A percentile compares a stretch with the other conserved stretches of the same genome.
These are phyloP conservation scores for Xylariaceae sp. DNA, from an alignment of 2,329 filamentous ascomycete genomes.

Conservation along the genomic window DNA sequence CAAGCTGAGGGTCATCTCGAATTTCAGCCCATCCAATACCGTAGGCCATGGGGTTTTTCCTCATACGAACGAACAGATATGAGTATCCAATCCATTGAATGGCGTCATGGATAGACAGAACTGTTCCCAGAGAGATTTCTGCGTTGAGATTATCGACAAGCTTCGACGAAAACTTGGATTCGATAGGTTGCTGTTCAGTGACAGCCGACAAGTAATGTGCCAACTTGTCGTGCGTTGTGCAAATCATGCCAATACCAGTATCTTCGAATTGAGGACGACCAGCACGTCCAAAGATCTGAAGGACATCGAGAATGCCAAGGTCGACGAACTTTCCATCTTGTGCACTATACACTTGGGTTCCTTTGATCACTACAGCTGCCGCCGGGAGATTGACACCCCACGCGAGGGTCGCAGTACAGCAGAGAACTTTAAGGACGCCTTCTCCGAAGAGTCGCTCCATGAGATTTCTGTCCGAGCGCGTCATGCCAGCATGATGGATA, in stretches of 20 bases:
- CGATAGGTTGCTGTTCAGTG: slow-evolving; percentile 93
- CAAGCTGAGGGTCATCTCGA: slow-evolving; percentile 79
- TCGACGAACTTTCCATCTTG: slow-evolving; percentile 97
- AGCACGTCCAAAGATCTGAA: slow-evolving; percentile 97
- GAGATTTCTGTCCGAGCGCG: slow-evolving; percentile 88
- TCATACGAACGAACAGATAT: slow-evolving; percentile 96
- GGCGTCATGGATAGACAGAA: slow-evolving; percentile 88
- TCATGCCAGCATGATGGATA: slow-evolving; percentile 96
- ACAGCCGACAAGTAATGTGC: slow-evolving; percentile 88
- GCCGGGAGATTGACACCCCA: slow-evolving; percentile 99
- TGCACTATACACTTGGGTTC: slow-evolving; percentile 93
- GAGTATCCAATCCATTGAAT: slow-evolving; percentile 98
- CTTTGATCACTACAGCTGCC: slow-evolving; percentile 95
- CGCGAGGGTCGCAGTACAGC: slow-evolving; percentile 94
- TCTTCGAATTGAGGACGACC: slow-evolving; percentile 97
- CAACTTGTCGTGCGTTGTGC: slow-evolving; percentile 91
- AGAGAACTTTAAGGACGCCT: slow-evolving; percentile 93
- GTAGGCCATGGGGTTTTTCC: slow-evolving; percentile 83
- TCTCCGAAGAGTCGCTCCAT: slow-evolving; percentile 89
- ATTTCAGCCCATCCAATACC: slow-evolving; percentile 94
- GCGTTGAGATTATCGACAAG: slow-evolving; percentile 96
- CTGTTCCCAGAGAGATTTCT: slow-evolving; percentile 88
- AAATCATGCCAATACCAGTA: slow-evolving; percentile 96
- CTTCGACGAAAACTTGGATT: slow-evolving; percentile 91
- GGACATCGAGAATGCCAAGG: slow-evolving; percentile 89